A percentile compares a stretch with the other conserved stretches of the same genome.
phyloP scores from a whole-genome alignment of 192 early-diverging fungal genomes.

The Gryganskiella cystojenkinii region DNA sequence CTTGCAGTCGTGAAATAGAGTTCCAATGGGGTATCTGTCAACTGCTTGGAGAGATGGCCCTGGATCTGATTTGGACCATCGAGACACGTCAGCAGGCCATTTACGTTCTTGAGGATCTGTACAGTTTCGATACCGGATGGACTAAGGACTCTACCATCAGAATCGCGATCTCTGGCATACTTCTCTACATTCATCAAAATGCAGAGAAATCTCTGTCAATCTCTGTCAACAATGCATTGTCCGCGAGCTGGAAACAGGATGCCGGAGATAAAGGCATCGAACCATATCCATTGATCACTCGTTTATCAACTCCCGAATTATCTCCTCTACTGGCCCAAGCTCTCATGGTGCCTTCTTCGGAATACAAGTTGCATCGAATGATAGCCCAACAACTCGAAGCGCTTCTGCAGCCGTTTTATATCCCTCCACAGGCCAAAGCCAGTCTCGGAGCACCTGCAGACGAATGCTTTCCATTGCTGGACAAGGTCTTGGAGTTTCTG shows the following conservation, averaged over 20 bases:
- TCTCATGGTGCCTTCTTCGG: not conserved
- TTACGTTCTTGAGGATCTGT: not conserved
- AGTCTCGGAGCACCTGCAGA: too few relatives aligned
- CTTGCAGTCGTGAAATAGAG: constrained; percentile 1
- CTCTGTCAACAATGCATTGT: not conserved
- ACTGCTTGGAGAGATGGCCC: constrained; percentile 7
- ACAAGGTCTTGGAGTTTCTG: not conserved
- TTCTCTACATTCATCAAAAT: not conserved
- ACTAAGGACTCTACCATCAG: not conserved
- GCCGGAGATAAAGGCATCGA: not conserved
- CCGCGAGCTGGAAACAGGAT: not conserved
- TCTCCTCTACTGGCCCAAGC: not conserved
- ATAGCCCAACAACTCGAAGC: too few relatives aligned
- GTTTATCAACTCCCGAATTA: not conserved
- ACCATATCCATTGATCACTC: not conserved
- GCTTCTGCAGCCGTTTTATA: not conserved
- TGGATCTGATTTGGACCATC: not conserved
- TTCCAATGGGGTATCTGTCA: constrained; percentile 11
- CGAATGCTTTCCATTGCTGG: not conserved
- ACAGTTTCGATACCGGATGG: not conserved
- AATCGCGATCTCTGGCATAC: not conserved
- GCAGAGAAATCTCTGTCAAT: not conserved
- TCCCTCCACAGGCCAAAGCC: not conserved
- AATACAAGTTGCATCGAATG: not conserved
- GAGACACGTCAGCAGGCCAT: not conserved